These are phyloP conservation scores for Clarireedia monteithiana DNA, from an alignment of 2,329 filamentous ascomycete genomes.

Conservation along the genomic window DNA sequence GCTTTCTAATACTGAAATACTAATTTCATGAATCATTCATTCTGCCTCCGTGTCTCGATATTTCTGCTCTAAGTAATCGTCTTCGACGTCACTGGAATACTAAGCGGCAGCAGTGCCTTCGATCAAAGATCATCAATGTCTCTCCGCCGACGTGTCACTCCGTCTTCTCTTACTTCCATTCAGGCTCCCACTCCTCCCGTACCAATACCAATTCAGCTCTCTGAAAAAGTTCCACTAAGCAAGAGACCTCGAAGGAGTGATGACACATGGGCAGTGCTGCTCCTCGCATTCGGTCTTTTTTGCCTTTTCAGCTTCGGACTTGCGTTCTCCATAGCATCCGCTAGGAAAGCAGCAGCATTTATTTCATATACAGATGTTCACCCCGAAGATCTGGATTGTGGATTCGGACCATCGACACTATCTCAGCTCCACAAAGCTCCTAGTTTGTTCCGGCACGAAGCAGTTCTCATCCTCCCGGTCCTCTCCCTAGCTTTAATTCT, in stretches of 20 bases:
- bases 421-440: background rate
- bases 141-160: background rate
- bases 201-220: background rate
- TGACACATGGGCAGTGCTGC: background rate
- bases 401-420: background rate
- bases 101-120: too few relatives aligned
- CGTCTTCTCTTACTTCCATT: background rate
- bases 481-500: background rate
- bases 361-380: background rate
- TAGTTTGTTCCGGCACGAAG: background rate
- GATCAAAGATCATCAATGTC: background rate
- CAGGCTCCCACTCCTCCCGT: background rate
- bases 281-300: background rate
- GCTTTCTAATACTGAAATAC: too few relatives aligned
- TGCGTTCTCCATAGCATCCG: background rate
- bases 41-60: too few relatives aligned
- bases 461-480: background rate
- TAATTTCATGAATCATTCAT: too few relatives aligned
- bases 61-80: too few relatives aligned
- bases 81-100: too few relatives aligned
- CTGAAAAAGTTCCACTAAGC: background rate
- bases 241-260: too few relatives aligned
- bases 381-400: background rate
- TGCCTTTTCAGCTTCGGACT: background rate
- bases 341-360: background rate